Base-by-base conservation (phyloP, 495 filamentous ascomycete genomes). In the Aspergillus egyptiacus region DNA sequence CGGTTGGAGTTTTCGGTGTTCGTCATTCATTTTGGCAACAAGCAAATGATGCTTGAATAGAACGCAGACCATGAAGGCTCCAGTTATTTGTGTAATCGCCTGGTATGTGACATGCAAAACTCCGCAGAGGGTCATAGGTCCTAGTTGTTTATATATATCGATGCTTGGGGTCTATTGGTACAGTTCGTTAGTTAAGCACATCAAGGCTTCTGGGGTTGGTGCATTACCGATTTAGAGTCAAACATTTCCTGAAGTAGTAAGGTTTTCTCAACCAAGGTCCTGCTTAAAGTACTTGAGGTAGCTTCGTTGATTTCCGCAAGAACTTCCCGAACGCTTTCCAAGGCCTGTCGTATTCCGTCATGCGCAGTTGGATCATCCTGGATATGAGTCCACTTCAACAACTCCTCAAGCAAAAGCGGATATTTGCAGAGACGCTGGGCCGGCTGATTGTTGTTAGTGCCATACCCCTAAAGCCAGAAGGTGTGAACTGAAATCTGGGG, bases 351-450 rank as follows among this genome's bases (percentile, higher is more conserved):
- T 19, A 97, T 81, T 35, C 86, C 84, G 62, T 82, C 77, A 68
- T 94, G 83, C 8, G 87, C 83, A 40, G 79, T 78, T 11, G 87
- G 87, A 58, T 88, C 91, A 57, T 96, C 91, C 50, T 80, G 81
- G 6, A 86, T 85, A 11, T 87, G 86, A 0, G 90, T 96, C 52
- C 85, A 72, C 55, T 83, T 87, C 47, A 87, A 72, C 30, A 98
- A 71, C 48, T 96, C 88, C 5, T 81, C 74, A 43, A 97, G 87
- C 17, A 98, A 72, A 27, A 98, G 75, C 8, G 87, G 87, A 67
- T 98, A 98, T 70, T 86, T 89, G 75, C 87, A 94, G 11, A 97
- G 78, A 27, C 93, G 78, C 71, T 98, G 93, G 46, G 96, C 88
- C 0, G 93, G 93, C 93, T 96, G 56, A 19, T 30, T 15, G 2